These are phyloP conservation scores for Pseudogymnoascus sp. DNA, from an alignment of 2,329 filamentous ascomycete genomes.

Conservation along the genomic window DNA sequence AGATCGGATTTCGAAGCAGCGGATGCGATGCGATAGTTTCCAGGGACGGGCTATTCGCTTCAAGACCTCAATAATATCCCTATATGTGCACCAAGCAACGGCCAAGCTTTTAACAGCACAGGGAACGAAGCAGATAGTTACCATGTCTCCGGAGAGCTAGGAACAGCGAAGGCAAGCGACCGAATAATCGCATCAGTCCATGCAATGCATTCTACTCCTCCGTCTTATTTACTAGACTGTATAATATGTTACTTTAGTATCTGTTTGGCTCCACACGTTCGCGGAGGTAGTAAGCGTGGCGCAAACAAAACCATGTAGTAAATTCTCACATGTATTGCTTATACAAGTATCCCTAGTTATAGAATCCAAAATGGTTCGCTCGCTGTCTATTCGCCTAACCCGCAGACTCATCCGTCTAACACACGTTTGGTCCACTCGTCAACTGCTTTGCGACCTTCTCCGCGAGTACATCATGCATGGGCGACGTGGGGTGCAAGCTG, in stretches of 20 bases:
- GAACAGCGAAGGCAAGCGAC: too few relatives aligned
- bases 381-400: neutral
- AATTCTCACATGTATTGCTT: neutral
- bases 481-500: constrained; percentile 54
- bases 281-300: too few relatives aligned
- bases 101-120: neutral
- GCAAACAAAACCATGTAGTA: neutral
- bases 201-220: too few relatives aligned
- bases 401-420: constrained; percentile 16
- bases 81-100: neutral
- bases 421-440: constrained; percentile 33
- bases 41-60: too few relatives aligned
- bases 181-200: too few relatives aligned
- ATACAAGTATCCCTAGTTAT: neutral
- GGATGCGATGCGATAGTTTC: too few relatives aligned
- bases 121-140: too few relatives aligned
- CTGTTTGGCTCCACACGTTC: too few relatives aligned
- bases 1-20: too few relatives aligned
- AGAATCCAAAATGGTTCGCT: neutral
- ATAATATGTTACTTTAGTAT: too few relatives aligned
- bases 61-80: neutral
- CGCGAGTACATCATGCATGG: constrained; percentile 53
- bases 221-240: too few relatives aligned
- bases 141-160: too few relatives aligned
- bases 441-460: constrained; percentile 37